Evolutionary conservation across 2,329 filamentous ascomycete species (phyloP).

Genomic region (Alternaria ethzedia): DNA sequence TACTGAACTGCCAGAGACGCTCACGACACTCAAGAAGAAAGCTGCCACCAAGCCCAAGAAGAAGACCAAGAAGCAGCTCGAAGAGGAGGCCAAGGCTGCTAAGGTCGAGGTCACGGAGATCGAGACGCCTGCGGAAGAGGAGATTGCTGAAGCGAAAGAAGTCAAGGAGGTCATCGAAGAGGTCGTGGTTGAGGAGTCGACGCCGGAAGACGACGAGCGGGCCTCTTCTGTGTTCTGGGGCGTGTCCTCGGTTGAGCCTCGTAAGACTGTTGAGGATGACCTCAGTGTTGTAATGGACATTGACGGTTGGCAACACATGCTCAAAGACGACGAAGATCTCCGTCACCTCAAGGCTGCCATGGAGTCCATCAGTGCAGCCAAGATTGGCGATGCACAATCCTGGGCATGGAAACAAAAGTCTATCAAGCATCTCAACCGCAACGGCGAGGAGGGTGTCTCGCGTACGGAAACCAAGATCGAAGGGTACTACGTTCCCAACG

Average conservation of each 20-base stretch:
- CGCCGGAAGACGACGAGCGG: constrained; percentile 47
- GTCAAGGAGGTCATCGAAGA: constrained; percentile 37
- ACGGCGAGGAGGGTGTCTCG: constrained; percentile 61
- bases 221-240: constrained; percentile 66
- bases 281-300: constrained; percentile 69
- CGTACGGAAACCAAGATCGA: constrained; percentile 62
- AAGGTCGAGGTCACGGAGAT: constrained; percentile 51
- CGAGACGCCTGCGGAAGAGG: constrained; percentile 37
- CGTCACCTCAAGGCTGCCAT: constrained; percentile 62
- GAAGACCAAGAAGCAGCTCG: constrained; percentile 79
- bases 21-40: constrained; percentile 38
- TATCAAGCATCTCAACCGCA: constrained; percentile 71
- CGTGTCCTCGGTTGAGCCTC: constrained; percentile 64
- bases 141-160: constrained; percentile 54
- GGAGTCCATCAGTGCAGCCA: constrained; percentile 52
- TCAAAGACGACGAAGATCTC: constrained; percentile 74
- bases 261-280: constrained; percentile 71
- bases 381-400: constrained; percentile 63
- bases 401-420: constrained; percentile 77
- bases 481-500: constrained; percentile 83
- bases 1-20: constrained; percentile 41
- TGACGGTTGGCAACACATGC: constrained; percentile 71
- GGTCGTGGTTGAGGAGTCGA: constrained; percentile 37
- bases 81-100: constrained; percentile 58
- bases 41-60: constrained; percentile 67